These are phyloP conservation scores for Polyplosphaeria fusca DNA, from an alignment of 495 filamentous ascomycete species.

Conservation along the genomic window DNA sequence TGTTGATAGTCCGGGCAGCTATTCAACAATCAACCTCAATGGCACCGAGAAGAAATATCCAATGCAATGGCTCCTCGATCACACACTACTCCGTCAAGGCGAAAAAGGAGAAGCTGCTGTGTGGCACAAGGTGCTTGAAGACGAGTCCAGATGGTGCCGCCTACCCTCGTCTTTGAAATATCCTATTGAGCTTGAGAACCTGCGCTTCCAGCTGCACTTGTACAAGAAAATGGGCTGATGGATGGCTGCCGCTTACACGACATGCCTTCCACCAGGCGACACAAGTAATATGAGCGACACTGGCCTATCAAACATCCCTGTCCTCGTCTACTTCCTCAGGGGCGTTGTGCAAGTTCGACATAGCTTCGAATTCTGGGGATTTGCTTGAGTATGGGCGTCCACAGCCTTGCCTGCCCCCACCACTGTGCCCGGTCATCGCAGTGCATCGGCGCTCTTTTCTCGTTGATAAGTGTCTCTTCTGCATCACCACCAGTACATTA, in stretches of 20 bases:
- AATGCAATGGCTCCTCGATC: constrained; percentile 90
- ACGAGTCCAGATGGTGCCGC: constrained; percentile 84
- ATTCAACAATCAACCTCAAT: constrained; percentile 69
- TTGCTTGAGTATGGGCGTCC: no score
- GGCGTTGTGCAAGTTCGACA: no score
- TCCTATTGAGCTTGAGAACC: constrained; percentile 84
- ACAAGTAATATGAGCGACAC: background rate
- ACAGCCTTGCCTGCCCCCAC: no score
- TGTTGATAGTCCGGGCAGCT: constrained; percentile 88
- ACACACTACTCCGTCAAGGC: constrained; percentile 58
- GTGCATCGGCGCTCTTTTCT: no score
- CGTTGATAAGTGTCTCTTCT: no score
- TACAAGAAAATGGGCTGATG: constrained; percentile 47
- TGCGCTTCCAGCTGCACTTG: constrained; percentile 89
- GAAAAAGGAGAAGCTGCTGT: constrained; percentile 14
- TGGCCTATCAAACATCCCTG: no score
- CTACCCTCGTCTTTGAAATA: constrained; percentile 65
- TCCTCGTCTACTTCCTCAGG: no score
- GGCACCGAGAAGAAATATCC: constrained; percentile 69
- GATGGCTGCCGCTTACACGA: background rate
- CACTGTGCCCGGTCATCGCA: no score
- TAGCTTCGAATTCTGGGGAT: no score
- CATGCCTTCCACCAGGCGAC: background rate
- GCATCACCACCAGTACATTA: no score
- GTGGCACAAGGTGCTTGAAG: constrained; percentile 69